Evolutionary conservation across 495 filamentous ascomycete species (phyloP).

Genomic region (Neurospora sp.): DNA sequence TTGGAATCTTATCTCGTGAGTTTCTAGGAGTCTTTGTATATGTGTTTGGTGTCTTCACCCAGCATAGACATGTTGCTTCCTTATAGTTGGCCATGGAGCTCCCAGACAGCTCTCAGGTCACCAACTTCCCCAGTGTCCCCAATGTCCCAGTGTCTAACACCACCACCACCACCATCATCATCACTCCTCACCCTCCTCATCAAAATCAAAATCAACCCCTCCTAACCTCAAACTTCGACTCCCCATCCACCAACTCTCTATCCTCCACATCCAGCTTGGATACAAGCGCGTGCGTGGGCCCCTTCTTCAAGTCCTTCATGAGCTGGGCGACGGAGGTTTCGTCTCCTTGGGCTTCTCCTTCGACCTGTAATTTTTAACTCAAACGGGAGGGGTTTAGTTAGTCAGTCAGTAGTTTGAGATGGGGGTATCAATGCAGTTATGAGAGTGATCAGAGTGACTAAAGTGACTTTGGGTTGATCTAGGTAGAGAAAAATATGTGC

Average conservation of each 20-base stretch:
- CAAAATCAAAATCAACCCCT: conserved; percentile 1
- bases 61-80: no score
- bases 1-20: not conserved
- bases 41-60: no score
- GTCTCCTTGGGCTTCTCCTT: conserved; percentile 78
- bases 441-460: not conserved
- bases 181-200: not conserved
- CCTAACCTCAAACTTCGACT: conserved; percentile 51
- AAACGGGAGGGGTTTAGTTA: not conserved
- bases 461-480: not conserved
- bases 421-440: no score
- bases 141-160: no score
- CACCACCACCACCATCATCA: no score
- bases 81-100: no score
- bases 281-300: conserved; percentile 58
- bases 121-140: no score
- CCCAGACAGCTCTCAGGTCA: no score
- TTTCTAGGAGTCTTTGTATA: not conserved
- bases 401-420: not conserved
- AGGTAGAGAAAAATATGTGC: not conserved
- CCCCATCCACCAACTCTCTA: conserved; percentile 49
- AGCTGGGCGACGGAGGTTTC: conserved; percentile 54
- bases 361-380: conserved; percentile 45
- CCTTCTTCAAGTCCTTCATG: conserved; percentile 65
- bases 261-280: conserved; percentile 60